phyloP scores from a whole-genome alignment of 768 basidiomycete genomes.

The Macrolepiota fuliginosa region DNA sequence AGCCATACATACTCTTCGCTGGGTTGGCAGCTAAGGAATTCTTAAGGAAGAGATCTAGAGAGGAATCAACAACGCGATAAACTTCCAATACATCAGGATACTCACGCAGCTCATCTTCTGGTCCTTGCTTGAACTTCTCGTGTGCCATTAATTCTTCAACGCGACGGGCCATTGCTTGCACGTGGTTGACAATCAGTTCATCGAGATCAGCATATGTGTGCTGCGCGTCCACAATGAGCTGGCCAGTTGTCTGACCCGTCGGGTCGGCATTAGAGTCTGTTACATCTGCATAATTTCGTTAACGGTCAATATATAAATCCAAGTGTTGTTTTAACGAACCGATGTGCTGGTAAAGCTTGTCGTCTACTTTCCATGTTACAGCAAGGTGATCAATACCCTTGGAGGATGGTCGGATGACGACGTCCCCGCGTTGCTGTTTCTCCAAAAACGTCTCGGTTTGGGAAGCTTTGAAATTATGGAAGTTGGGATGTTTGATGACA shows the following conservation, averaged over 20 bases:
- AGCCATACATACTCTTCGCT: constrained; percentile 93
- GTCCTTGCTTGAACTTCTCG: constrained; percentile 89
- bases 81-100: constrained; percentile 15
- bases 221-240: constrained; percentile 70
- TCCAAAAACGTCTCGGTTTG: constrained; percentile 91
- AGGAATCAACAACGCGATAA: not conserved
- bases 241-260: constrained; percentile 59
- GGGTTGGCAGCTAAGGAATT: constrained; percentile 93
- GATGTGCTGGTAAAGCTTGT: constrained; percentile 94
- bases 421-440: constrained; percentile 91
- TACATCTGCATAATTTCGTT: constrained; percentile 52
- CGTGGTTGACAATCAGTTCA: constrained; percentile 94
- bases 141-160: constrained; percentile 94
- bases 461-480: constrained; percentile 89
- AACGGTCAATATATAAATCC: constrained; percentile 7
- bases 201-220: constrained; percentile 93
- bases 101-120: constrained; percentile 90
- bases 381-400: constrained; percentile 92
- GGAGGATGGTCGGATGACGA: constrained; percentile 94
- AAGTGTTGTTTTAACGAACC: constrained; percentile 47
- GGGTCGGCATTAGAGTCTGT: constrained; percentile 78
- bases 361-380: constrained; percentile 98
- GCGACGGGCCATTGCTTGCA: constrained; percentile 89
- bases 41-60: constrained; percentile 77
- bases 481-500: constrained; percentile 96